Conservation (phyloP, 495 filamentous ascomycete species). For the Jackrogersella multiformis region DNA sequence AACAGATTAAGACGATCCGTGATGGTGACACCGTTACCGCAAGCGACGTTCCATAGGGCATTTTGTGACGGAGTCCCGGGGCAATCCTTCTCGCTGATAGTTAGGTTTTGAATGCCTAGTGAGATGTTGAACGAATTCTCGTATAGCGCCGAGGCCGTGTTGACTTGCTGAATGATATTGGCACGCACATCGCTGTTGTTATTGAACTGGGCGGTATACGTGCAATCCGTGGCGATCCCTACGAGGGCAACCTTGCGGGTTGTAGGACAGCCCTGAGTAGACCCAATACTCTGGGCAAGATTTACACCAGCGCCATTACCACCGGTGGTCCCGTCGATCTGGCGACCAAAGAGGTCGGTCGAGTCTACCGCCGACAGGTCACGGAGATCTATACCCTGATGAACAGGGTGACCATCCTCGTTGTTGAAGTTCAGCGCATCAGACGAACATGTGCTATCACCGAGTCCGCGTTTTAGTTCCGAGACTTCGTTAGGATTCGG, state of each 20-base stretch:
- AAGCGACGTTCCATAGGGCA: slow-evolving; percentile 84
- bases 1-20: slow-evolving; percentile 85
- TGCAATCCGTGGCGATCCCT: slow-evolving; percentile 92
- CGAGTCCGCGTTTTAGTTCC: slow-evolving; percentile 50
- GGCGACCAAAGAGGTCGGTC: slow-evolving; percentile 52
- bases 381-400: slow-evolving; percentile 51
- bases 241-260: slow-evolving; percentile 90
- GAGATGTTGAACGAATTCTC: slow-evolving; percentile 94
- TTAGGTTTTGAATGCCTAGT: slow-evolving; percentile 85
- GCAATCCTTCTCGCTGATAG: slow-evolving; percentile 74
- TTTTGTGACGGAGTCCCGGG: slow-evolving; percentile 69
- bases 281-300: slow-evolving; percentile 80
- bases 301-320: slow-evolving; percentile 89
- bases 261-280: slow-evolving; percentile 80
- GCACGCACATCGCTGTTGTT: slow-evolving; percentile 64
- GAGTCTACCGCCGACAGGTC: slow-evolving; percentile 47
- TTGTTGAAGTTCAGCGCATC: slow-evolving; percentile 77
- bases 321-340: slow-evolving; percentile 63
- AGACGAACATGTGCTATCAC: slow-evolving; percentile 61
- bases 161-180: slow-evolving; percentile 86
- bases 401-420: slow-evolving; percentile 71
- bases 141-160: slow-evolving; percentile 84
- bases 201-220: slow-evolving; percentile 76
- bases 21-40: slow-evolving; percentile 69
- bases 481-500: slow-evolving; percentile 26